Evolutionary conservation across 2,329 filamentous ascomycete species (phyloP).

Genomic region (Didymosphaeria variabile): DNA sequence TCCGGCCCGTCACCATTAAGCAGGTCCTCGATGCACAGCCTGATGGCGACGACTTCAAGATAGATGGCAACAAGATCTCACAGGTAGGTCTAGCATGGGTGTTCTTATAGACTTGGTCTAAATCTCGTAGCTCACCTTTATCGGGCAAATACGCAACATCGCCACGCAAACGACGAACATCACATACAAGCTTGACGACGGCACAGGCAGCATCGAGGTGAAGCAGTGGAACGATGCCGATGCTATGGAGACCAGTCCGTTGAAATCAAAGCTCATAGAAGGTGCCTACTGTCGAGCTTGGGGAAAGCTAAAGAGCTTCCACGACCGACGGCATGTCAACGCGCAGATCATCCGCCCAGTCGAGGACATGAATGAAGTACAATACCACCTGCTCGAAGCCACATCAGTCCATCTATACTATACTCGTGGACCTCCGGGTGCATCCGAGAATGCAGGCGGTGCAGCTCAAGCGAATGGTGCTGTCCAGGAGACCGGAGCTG

Average conservation of each 20-base stretch:
- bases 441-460: slow-evolving; percentile 48
- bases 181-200: slow-evolving; percentile 93
- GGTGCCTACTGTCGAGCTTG: slow-evolving; percentile 86
- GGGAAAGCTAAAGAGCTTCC: slow-evolving; percentile 84
- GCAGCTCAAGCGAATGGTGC: slow-evolving; percentile 48
- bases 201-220: slow-evolving; percentile 89
- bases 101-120: background rate
- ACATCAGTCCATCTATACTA: slow-evolving; percentile 88
- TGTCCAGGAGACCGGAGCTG: slow-evolving; percentile 34
- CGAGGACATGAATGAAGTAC: slow-evolving; percentile 88
- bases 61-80: slow-evolving; percentile 78
- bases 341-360: slow-evolving; percentile 84
- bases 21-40: slow-evolving; percentile 82
- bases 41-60: slow-evolving; percentile 73
- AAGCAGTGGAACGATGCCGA: slow-evolving; percentile 83
- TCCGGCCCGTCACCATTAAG: slow-evolving; percentile 94
- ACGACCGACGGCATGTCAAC: slow-evolving; percentile 81
- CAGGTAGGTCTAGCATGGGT: slow-evolving; percentile 51
- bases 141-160: slow-evolving; percentile 90
- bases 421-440: slow-evolving; percentile 70
- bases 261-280: slow-evolving; percentile 67
- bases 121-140: slow-evolving; percentile 74
- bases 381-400: slow-evolving; percentile 90
- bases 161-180: slow-evolving; percentile 88
- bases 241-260: slow-evolving; percentile 56